Base-by-base conservation (phyloP, 352 stramenopile genomes). In the Globisporangium radiosum region DNA sequence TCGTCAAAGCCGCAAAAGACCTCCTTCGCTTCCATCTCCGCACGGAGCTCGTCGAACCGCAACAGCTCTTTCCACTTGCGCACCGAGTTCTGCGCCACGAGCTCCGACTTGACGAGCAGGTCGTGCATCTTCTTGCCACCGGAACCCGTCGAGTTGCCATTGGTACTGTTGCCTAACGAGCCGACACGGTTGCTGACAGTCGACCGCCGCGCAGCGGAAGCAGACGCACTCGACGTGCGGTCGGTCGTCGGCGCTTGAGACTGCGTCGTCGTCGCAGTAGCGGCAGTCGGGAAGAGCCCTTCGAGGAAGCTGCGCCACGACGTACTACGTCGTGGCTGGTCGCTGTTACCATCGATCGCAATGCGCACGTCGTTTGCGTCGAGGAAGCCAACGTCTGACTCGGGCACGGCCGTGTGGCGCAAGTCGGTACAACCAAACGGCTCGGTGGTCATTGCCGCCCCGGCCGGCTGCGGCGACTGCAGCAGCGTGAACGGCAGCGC, bases 1-100 rank as follows among this genome's bases (percentile, higher is more conserved):
- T 95, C 83, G 59, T 93, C 79, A 53, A 95, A 95, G 0, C 85
- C 85, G 53, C 78, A 91, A n/a, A 95, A 88, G 10, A 91, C 76
- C 53, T 95, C 85, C 39, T 93, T 93, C 0, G 74, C 75, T 48
- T 93, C 83, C 9, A 95, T 85, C 2, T 76, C 80, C 4, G 72
- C 74, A 9, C 73, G 69, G 6, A 95, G 52, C 40, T 92, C 76
- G 47, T 95, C 85, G 49, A 80, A 88, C 8, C 83, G 71, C 33
- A 92, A 57, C 38, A 95, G 47, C 19, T 93, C 81, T 40, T 81
- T 65, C 85, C 85, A 95, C 49, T 90, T 90, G 0, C 63, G 68
- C 38, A 66, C 59, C 8, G 81, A 72, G 15, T 78, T 89, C 47
- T 87, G 80, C 0, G 69, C 72, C 0, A 85, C 78, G 40, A 91